Conservation (phyloP, 2,329 filamentous ascomycete genomes). For the Dactylellina drechsleri region DNA sequence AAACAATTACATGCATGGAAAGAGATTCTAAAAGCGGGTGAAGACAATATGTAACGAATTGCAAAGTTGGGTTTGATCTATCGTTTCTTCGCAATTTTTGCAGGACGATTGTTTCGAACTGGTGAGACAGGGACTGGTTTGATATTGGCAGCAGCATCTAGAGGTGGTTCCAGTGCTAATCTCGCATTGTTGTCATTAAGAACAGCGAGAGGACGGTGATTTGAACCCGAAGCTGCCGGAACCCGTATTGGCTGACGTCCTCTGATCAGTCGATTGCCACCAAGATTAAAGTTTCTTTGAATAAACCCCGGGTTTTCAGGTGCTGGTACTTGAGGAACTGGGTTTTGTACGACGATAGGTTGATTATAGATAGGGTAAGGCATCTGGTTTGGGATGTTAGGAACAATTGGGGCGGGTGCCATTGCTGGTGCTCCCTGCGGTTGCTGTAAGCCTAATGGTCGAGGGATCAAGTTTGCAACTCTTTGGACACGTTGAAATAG, state of each 20-base stretch:
- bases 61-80: not conserved
- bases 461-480: constrained; percentile 16
- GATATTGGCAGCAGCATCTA: not conserved
- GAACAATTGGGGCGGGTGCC: not conserved
- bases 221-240: not conserved
- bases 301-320: constrained; percentile 28
- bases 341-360: not conserved
- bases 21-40: not conserved
- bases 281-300: constrained; percentile 35
- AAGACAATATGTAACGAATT: not conserved
- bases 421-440: not conserved
- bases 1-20: too few species aligned
- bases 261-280: constrained; percentile 29
- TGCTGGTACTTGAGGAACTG: not conserved
- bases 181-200: constrained; percentile 8
- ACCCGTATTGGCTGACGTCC: constrained; percentile 13
- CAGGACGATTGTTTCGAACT: constrained; percentile 13
- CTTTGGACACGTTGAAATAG: constrained; percentile 32
- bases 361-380: not conserved
- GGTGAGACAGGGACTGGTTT: constrained; percentile 19
- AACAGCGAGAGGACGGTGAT: not conserved
- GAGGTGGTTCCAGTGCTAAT: not conserved
- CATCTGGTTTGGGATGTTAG: not conserved
- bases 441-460: not conserved
- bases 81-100: constrained; percentile 41